Conservation (phyloP, 2,329 filamentous ascomycete species). For the Trichoderma sp. region DNA sequence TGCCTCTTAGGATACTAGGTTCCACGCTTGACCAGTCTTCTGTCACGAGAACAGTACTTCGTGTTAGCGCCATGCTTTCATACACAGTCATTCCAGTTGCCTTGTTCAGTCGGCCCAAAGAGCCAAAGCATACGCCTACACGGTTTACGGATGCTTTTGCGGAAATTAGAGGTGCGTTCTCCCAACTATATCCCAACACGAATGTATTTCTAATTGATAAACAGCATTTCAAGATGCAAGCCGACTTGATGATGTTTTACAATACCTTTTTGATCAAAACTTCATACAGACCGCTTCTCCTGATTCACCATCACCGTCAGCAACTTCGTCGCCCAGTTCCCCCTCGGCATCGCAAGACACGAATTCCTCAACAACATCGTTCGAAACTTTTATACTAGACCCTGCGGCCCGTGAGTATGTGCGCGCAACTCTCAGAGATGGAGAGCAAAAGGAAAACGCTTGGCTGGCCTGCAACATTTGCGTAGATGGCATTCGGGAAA, state of each 20-base stretch:
- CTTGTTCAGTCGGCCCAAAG: constrained; percentile 21
- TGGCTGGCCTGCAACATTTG: constrained; percentile 29
- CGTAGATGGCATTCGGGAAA: constrained; percentile 25
- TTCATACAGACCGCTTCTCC: constrained; percentile 26
- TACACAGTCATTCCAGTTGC: constrained; percentile 25
- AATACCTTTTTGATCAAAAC: constrained; percentile 27
- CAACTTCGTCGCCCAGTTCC: constrained; percentile 22
- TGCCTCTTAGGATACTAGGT: constrained; percentile 21
- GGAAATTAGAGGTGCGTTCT: constrained; percentile 21
- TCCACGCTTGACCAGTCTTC: constrained; percentile 28
- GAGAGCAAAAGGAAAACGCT: constrained; percentile 24
- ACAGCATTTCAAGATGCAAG: constrained; percentile 23
- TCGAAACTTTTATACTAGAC: constrained; percentile 28
- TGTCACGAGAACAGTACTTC: constrained; percentile 24
- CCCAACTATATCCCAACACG: background rate
- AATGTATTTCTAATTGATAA: background rate
- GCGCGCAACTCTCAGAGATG: constrained; percentile 23
- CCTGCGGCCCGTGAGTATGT: constrained; percentile 24
- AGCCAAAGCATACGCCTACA: constrained; percentile 18
- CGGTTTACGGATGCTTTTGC: constrained; percentile 21
- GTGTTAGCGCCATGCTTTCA: constrained; percentile 29
- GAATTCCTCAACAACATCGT: constrained; percentile 18
- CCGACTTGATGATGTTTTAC: constrained; percentile 26
- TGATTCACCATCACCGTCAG: constrained; percentile 21
- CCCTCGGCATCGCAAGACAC: constrained; percentile 22